phyloP scores from a whole-genome alignment of 495 filamentous ascomycete genomes.

The Achaetomiella virescens region DNA sequence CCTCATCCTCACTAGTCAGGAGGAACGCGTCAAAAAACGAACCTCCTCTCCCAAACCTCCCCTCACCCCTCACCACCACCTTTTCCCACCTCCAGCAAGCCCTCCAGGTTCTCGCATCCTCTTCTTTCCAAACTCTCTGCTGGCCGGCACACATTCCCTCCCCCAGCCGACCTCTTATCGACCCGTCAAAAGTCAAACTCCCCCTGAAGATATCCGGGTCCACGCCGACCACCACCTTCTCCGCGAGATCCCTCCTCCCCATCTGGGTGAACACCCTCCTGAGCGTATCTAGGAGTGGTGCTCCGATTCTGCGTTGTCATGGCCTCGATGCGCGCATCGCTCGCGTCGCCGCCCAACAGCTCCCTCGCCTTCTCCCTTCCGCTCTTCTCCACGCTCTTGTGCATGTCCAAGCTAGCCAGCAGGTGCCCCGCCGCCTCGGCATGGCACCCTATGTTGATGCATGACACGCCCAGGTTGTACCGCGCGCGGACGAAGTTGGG shows the following conservation, averaged over 20 bases:
- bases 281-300: slow-evolving; percentile 94
- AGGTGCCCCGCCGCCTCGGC: slow-evolving; percentile 90
- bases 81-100: too few relatives aligned
- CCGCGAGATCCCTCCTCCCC: slow-evolving; percentile 78
- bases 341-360: slow-evolving; percentile 57
- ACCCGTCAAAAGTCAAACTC: slow-evolving; percentile 50
- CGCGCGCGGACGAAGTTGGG: slow-evolving; percentile 94
- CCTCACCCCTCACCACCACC: slow-evolving; percentile 16
- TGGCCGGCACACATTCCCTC: too few relatives aligned
- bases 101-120: too few relatives aligned
- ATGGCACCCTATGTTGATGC: slow-evolving; percentile 96
- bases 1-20: too few relatives aligned
- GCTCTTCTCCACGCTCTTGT: slow-evolving; percentile 84
- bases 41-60: slow-evolving; percentile 14
- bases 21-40: neutral
- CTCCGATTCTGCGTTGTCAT: slow-evolving; percentile 90
- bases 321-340: slow-evolving; percentile 64
- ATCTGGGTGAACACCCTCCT: slow-evolving; percentile 91
- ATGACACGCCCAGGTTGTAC: slow-evolving; percentile 93
- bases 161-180: slow-evolving; percentile 9
- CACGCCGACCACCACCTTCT: slow-evolving; percentile 79
- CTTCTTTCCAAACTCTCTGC: neutral
- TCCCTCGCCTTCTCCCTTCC: slow-evolving; percentile 75
- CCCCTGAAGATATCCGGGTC: slow-evolving; percentile 81
- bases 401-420: slow-evolving; percentile 92